Evolutionary conservation across 2,329 filamentous ascomycete genomes (phyloP).

Genomic region (Paecilomyces variotii): DNA sequence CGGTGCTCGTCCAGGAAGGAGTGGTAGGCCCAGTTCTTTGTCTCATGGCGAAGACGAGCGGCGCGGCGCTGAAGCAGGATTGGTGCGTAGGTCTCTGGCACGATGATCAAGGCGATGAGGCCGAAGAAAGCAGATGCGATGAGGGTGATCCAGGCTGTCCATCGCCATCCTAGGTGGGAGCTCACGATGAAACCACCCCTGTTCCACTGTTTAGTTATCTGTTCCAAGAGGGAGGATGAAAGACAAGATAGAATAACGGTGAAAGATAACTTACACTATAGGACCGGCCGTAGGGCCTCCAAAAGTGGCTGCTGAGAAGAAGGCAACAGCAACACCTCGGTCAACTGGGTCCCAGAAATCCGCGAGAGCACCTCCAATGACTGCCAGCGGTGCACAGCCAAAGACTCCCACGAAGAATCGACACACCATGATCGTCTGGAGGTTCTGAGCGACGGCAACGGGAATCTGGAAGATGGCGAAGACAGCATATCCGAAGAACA

Average conservation of each 20-base stretch:
- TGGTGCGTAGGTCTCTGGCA: slow-evolving; percentile 45
- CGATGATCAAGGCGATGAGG: slow-evolving; percentile 34
- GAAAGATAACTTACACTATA: slow-evolving; percentile 27
- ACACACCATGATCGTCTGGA: slow-evolving; percentile 47
- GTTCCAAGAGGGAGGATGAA: background rate
- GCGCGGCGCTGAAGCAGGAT: slow-evolving; percentile 44
- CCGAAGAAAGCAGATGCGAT: slow-evolving; percentile 41
- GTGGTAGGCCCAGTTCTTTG: slow-evolving; percentile 40
- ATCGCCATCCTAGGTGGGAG: slow-evolving; percentile 48
- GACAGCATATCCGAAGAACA: slow-evolving; percentile 42
- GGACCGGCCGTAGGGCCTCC: slow-evolving; percentile 43
- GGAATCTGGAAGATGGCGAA: slow-evolving; percentile 50
- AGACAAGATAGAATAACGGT: too few species aligned
- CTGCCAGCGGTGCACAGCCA: slow-evolving; percentile 43
- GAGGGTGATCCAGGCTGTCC: slow-evolving; percentile 50
- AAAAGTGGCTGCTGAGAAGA: slow-evolving; percentile 42
- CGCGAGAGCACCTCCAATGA: slow-evolving; percentile 42
- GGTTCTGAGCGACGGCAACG: slow-evolving; percentile 46
- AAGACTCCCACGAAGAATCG: slow-evolving; percentile 49
- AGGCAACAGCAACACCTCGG: slow-evolving; percentile 39
- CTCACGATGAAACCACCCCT: slow-evolving; percentile 43
- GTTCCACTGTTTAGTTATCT: background rate
- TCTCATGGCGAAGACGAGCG: slow-evolving; percentile 38
- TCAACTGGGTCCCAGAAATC: slow-evolving; percentile 44
- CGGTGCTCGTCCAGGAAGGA: slow-evolving; percentile 34